Evolutionary conservation across 176 grass and related monocot species (phyloP), one percentile per base, ranked within the genome.

Genomic region (Aechmea fasciata): DNA sequence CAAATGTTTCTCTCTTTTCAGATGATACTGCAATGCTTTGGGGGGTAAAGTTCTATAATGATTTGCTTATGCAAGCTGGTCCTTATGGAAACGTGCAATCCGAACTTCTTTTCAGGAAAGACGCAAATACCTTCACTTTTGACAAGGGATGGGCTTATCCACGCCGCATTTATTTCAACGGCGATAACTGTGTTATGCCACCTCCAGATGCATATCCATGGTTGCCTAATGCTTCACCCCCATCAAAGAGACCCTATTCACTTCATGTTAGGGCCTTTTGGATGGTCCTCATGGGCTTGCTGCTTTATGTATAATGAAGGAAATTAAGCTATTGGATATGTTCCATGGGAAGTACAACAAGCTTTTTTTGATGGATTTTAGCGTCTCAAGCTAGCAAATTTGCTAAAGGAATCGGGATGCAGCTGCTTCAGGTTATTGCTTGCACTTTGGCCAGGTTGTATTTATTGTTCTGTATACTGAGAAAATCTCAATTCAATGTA

Each of bases 11-110:
- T n/a, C 33, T 22, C 11, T 55, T 51, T 82, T 80, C 76, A 96
- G 91, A 96, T 83, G 91, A 96, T 53, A 96, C 91, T 0, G 91
- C 91, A 6, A 96, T 96, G 91, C 84, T 96, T 48, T 96, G 91
- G 91, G 91, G 91, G 64, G 71, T 96, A 69, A 96, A 96, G 73
- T 90, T 78, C 73, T 96, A 96, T 84, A 96, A 96, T 63, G 91
- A 96, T 78, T 77, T 96, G 67, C 87, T 96, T 33, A 90, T 90
- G 82, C 73, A 84, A 83, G 91, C 84, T 15, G 91, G 91, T 47
- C 82, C 71, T 1, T 80, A 80, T 13, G 91, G 91, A 10, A 96
- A 85, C 14, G 91, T 81, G 14, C 91, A 96, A 66, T 90, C 91
- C 18, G 91, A 96, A 61, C 47, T 96, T 17, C 87, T 96, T 48